Conservation (phyloP, 768 basidiomycete species). For the Favolaschia claudopus region DNA sequence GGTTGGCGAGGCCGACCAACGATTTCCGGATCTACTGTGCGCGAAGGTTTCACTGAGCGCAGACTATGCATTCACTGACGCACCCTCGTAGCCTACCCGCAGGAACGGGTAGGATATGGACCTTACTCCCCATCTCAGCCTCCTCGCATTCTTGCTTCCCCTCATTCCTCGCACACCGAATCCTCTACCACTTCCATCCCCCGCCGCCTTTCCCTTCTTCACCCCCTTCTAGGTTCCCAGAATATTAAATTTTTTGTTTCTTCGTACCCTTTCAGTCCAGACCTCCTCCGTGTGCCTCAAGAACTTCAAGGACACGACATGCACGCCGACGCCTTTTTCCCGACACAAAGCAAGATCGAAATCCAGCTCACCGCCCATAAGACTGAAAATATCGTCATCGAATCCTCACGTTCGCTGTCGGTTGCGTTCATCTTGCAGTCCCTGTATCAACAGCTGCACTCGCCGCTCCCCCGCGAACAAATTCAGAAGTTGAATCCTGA, state of each 20-base stretch:
- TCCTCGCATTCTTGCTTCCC: constrained; percentile 1
- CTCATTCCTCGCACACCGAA: background rate
- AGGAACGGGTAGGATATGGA: background rate
- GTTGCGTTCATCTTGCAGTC: constrained; percentile 5
- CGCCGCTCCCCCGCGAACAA: background rate
- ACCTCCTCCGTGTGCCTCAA: constrained; percentile 25
- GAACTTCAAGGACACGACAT: background rate
- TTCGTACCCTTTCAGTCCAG: constrained; percentile 13
- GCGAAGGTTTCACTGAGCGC: background rate
- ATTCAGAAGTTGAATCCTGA: background rate
- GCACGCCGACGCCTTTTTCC: background rate
- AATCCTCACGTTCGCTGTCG: background rate
- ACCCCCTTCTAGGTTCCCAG: constrained; percentile 2
- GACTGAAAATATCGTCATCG: background rate
- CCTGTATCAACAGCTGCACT: constrained; percentile 17
- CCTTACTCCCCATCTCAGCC: constrained; percentile 2
- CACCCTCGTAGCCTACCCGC: background rate
- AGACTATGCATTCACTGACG: background rate
- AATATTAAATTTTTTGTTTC: constrained; percentile 11
- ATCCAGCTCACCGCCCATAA: constrained; percentile 11
- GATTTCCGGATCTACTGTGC: no score
- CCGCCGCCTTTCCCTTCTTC: background rate
- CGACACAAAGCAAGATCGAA: constrained; percentile 9
- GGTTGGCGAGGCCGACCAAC: no score
- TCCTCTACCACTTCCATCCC: background rate